Percentiles rank a stretch among this genome's conserved stretches.
These are phyloP conservation scores for Malassezia japonica DNA, from an alignment of 1,284 basidiomycete genomes.

Conservation along the genomic window DNA sequence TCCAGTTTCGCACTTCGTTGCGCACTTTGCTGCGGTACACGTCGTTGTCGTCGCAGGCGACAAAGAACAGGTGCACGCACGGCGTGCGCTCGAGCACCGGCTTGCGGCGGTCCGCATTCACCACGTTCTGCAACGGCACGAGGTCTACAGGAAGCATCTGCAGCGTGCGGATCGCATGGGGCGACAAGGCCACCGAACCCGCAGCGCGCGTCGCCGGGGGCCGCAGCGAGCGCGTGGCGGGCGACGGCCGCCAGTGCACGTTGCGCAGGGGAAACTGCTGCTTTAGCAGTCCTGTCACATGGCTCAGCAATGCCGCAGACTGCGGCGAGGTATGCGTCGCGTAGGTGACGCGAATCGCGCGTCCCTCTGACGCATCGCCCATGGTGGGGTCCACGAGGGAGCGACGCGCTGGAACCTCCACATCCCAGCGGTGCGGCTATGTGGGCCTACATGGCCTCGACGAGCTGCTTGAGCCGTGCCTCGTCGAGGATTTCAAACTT, in stretches of 20 bases:
- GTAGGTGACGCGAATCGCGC: conserved; percentile 36
- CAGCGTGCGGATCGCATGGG: conserved; percentile 11
- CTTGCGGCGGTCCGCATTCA: background rate
- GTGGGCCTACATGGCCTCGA: conserved; percentile 36
- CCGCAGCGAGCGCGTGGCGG: background rate
- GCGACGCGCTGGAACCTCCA: too few species aligned
- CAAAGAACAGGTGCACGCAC: conserved; percentile 40
- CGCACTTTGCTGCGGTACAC: conserved; percentile 41
- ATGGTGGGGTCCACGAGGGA: background rate
- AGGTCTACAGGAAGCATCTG: conserved; percentile 7
- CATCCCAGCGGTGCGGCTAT: background rate
- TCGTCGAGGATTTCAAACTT: conserved; percentile 43
- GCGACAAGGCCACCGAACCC: background rate
- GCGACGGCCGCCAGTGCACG: conserved; percentile 37
- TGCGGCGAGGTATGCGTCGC: conserved; percentile 32
- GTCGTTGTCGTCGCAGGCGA: conserved; percentile 43
- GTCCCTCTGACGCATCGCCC: background rate
- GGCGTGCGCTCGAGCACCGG: conserved; percentile 17
- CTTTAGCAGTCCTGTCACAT: conserved; percentile 27
- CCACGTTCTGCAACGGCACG: conserved; percentile 5
- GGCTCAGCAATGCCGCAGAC: conserved; percentile 24
- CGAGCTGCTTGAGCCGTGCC: conserved; percentile 36
- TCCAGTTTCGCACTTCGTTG: conserved; percentile 42
- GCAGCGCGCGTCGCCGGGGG: background rate
- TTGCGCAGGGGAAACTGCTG: conserved; percentile 43